Base-by-base conservation (phyloP, 192 early-diverging fungal genomes). In the Coemansia sp. region DNA sequence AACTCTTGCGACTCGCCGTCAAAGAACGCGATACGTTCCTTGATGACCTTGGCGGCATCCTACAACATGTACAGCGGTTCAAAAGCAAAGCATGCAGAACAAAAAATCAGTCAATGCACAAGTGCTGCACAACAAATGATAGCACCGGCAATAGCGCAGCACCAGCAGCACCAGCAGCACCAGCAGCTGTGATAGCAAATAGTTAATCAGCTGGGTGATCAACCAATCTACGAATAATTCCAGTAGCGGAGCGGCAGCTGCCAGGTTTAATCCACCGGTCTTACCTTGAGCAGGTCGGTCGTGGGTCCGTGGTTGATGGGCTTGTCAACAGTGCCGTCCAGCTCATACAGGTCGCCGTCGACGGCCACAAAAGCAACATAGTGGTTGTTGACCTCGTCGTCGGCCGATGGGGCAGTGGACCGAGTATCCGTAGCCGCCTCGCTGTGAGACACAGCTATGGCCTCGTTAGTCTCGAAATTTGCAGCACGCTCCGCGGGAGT, bases 231-330 rank as follows among this genome's bases (percentile, higher is more conserved):
- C 17, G 17, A 19, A 4, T 9, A 54, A 53, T 34, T n/a, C n/a
- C n/a, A n/a, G n/a, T n/a, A n/a, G n/a, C n/a, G n/a, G n/a, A n/a
- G n/a, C n/a, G n/a, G n/a, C n/a, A n/a, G n/a, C n/a, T n/a, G n/a
- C n/a, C n/a, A n/a, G n/a, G n/a, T n/a, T n/a, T n/a, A n/a, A n/a
- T n/a, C n/a, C n/a, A n/a, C n/a, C n/a, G 11, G 30, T 32, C 45
- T 36, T 51, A 51, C 83, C 58, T 58, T 42, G 11, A 92, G 64
- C 25, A 90, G 63, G 50, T 87, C 70, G 2, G 65, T 60, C 15
- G 75, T 72, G 23, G 67, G 59, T 2, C 94, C 94, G 55, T 92
- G 92, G 66, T 90, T 83, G 47, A 97, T 85, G 19, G 95, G 95
- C 23, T 80, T 85, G 3, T 72, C 67, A 38, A 86, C 87, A 27